phyloP scores from a whole-genome alignment of 1,284 basidiomycete genomes.

The Abortiporus biennis region DNA sequence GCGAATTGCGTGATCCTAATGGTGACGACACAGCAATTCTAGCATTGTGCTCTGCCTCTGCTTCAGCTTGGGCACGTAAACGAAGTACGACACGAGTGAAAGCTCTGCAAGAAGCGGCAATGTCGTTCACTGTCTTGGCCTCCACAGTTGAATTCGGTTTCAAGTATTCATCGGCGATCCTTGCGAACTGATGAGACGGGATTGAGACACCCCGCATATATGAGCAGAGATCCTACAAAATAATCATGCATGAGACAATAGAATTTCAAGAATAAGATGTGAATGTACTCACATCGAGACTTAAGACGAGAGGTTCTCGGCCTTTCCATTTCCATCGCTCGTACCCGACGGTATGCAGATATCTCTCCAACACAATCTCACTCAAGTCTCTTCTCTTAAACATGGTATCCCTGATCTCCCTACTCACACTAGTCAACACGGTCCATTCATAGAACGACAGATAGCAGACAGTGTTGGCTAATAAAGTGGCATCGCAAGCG shows the following conservation, averaged over 20 bases:
- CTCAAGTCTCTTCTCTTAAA: constrained; percentile 43
- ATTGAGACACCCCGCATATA: constrained; percentile 75
- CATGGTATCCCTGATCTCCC: constrained; percentile 42
- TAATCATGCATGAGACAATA: constrained; percentile 3
- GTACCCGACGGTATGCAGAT: constrained; percentile 65
- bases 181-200: constrained; percentile 64
- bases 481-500: constrained; percentile 41
- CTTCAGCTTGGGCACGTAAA: constrained; percentile 68
- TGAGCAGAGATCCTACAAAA: constrained; percentile 57
- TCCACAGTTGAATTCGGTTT: constrained; percentile 31
- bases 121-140: constrained; percentile 34
- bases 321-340: constrained; percentile 53
- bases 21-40: constrained; percentile 19
- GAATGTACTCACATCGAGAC: constrained; percentile 46
- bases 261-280: constrained; percentile 1
- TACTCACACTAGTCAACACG: constrained; percentile 46
- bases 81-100: constrained; percentile 73
- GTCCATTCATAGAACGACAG: constrained; percentile 67
- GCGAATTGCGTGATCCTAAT: constrained; percentile 5
- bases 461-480: constrained; percentile 46
- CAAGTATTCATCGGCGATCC: constrained; percentile 48
- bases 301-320: constrained; percentile 52
- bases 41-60: constrained; percentile 27
- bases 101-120: constrained; percentile 44
- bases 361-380: constrained; percentile 63